Conservation (phyloP, 2,329 filamentous ascomycete species). For the Penicillium sp. region DNA sequence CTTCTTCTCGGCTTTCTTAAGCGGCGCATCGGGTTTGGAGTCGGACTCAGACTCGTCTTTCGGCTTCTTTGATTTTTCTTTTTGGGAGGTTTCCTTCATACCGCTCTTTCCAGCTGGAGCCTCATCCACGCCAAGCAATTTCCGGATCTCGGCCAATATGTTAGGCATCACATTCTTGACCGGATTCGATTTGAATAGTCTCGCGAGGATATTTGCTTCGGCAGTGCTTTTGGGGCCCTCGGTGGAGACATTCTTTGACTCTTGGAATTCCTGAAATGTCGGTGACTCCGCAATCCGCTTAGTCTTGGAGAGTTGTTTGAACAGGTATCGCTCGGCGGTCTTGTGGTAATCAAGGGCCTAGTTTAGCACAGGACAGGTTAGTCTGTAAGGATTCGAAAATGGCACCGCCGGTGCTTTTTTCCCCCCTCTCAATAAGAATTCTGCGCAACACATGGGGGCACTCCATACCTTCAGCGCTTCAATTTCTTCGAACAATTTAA, state of each 20-base stretch:
- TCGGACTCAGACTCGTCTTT: constrained; percentile 9
- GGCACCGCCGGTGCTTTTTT: no score
- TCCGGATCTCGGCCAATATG: constrained; percentile 47
- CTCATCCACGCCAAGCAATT: constrained; percentile 42
- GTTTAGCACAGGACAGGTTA: constrained; percentile 8
- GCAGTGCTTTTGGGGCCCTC: constrained; percentile 49
- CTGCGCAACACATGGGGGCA: background rate
- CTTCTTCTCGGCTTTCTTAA: constrained; percentile 3
- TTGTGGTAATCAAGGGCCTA: constrained; percentile 56
- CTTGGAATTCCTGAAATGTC: constrained; percentile 48
- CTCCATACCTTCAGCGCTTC: constrained; percentile 57
- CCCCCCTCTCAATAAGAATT: background rate
- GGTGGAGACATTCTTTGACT: constrained; percentile 41
- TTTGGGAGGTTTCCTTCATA: constrained; percentile 15
- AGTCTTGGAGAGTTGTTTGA: constrained; percentile 60
- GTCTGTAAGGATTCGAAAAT: background rate
- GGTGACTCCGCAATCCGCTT: constrained; percentile 60
- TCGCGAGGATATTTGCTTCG: constrained; percentile 61
- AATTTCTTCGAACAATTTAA: constrained; percentile 59
- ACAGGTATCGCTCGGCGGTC: constrained; percentile 58
- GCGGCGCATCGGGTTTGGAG: constrained; percentile 10
- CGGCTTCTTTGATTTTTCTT: constrained; percentile 13
- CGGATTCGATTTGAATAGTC: constrained; percentile 63
- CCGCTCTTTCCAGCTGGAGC: constrained; percentile 20
- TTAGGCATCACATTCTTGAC: constrained; percentile 59